These are phyloP conservation scores for Fusarium verrucosum DNA, from an alignment of 2,329 filamentous ascomycete genomes.

Conservation along the genomic window DNA sequence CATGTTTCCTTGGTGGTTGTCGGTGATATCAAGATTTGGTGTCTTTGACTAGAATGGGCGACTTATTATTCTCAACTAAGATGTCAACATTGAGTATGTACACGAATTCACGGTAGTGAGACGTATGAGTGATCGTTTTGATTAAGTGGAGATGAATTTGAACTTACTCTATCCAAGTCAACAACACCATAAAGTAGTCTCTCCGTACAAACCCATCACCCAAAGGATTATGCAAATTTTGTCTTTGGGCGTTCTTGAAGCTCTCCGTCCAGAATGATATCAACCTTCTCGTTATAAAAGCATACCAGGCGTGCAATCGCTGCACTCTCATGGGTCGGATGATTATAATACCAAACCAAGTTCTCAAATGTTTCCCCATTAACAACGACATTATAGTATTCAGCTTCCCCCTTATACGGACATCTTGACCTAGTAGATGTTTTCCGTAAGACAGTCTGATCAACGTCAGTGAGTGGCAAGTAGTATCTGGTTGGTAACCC, in stretches of 20 bases:
- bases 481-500: slow-evolving; percentile 68
- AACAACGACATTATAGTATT: slow-evolving; percentile 67
- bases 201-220: neutral
- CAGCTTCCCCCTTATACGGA: slow-evolving; percentile 73
- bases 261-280: slow-evolving; percentile 66
- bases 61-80: neutral
- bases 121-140: neutral
- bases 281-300: slow-evolving; percentile 75
- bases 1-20: slow-evolving; percentile 5
- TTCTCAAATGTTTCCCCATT: slow-evolving; percentile 57
- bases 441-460: slow-evolving; percentile 54
- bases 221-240: slow-evolving; percentile 29
- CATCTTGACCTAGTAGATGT: slow-evolving; percentile 66
- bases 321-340: slow-evolving; percentile 65
- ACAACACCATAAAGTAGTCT: neutral
- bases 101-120: neutral
- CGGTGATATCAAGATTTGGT: neutral
- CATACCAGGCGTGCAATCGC: slow-evolving; percentile 65
- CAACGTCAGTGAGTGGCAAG: slow-evolving; percentile 61
- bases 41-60: neutral
- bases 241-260: slow-evolving; percentile 46
- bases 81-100: neutral
- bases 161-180: neutral
- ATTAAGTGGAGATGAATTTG: neutral
- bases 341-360: slow-evolving; percentile 70